Percentiles rank a stretch among this genome's conserved stretches.
Evolutionary conservation across 345 rosid species (phyloP).

Genomic region (Citrus maxima): DNA sequence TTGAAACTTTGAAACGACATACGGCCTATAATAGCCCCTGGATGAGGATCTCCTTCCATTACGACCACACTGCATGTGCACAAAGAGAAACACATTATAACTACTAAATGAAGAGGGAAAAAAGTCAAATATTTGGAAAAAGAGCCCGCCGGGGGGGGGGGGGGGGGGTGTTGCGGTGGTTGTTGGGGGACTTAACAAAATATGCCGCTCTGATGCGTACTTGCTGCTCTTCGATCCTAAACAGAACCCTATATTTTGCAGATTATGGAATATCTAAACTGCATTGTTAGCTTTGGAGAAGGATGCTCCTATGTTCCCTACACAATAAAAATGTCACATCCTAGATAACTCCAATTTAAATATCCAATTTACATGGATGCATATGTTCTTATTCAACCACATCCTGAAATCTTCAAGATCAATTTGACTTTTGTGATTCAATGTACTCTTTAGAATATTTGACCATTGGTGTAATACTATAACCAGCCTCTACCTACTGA

Average conservation of each 20-base stretch:
- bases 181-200: neutral
- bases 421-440: neutral
- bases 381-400: neutral
- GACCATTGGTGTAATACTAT: neutral
- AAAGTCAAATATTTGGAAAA: neutral
- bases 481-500: neutral
- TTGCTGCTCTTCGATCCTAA: neutral
- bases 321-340: neutral
- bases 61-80: slow-evolving; percentile 59
- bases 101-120: neutral
- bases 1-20: slow-evolving; percentile 94
- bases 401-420: neutral
- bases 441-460: neutral
- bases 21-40: slow-evolving; percentile 76
- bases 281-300: neutral
- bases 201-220: neutral
- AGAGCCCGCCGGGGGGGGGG: neutral
- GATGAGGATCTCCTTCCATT: slow-evolving; percentile 93
- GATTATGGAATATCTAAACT: neutral
- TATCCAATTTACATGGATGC: neutral
- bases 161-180: no score
- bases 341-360: neutral
- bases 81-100: neutral
- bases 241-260: neutral
- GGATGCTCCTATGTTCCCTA: neutral